A percentile compares a stretch with the other conserved stretches of the same genome.
phyloP scores from a whole-genome alignment of 1,284 basidiomycete genomes.

The Sporisorium iseilematis-ciliati region DNA sequence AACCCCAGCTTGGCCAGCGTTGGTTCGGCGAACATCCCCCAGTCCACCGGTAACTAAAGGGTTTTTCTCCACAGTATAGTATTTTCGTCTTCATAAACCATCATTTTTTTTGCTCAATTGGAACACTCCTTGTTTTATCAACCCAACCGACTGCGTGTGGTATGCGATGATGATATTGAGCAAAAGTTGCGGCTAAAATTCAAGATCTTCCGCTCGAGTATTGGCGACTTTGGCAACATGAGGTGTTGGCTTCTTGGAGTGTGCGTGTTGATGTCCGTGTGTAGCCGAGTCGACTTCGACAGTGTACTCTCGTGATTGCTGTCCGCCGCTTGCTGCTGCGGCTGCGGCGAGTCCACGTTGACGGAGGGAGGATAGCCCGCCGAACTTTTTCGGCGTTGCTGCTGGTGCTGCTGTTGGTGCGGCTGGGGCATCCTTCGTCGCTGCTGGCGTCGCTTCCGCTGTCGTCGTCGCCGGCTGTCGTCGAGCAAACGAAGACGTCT shows the following conservation, averaged over 20 bases:
- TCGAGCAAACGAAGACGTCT: constrained; percentile 11
- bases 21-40: constrained; percentile 15
- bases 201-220: constrained; percentile 30
- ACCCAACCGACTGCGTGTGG: not conserved
- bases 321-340: not conserved
- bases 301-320: constrained; percentile 14
- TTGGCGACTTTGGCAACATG: constrained; percentile 11
- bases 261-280: constrained; percentile 8
- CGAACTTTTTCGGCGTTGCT: constrained; percentile 28
- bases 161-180: not conserved
- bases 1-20: constrained; percentile 6
- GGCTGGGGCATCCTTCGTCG: not conserved
- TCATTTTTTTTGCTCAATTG: not conserved
- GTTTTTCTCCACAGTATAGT: not conserved
- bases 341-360: constrained; percentile 41
- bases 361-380: constrained; percentile 30
- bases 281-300: constrained; percentile 33
- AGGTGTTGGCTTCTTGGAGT: constrained; percentile 4
- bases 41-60: constrained; percentile 13
- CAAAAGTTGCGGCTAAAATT: constrained; percentile 16
- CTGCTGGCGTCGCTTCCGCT: not conserved
- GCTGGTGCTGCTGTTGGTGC: constrained; percentile 1
- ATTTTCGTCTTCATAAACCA: not conserved
- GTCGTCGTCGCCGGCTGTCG: constrained; percentile 1
- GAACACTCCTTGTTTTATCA: not conserved